These are phyloP conservation scores for Phialophora tarda DNA, from an alignment of 2,329 filamentous ascomycete genomes.

Conservation along the genomic window DNA sequence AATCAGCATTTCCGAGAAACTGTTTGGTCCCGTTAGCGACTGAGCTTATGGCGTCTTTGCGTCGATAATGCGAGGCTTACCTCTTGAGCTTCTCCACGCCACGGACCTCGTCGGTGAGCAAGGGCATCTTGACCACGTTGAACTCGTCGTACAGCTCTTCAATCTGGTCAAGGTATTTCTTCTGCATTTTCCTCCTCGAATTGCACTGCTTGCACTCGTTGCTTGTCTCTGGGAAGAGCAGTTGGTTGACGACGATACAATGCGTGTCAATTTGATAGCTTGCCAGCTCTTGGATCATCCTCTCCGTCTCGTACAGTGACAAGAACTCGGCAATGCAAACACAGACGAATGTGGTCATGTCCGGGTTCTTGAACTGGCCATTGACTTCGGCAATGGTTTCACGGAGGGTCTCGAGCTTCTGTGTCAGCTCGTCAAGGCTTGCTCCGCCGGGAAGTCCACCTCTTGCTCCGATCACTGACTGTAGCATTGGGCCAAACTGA, in stretches of 20 bases:
- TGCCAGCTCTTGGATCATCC: constrained; percentile 98
- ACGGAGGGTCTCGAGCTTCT: constrained; percentile 91
- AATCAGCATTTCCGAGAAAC: constrained; percentile 58
- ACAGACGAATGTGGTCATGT: constrained; percentile 95
- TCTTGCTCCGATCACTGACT: constrained; percentile 81
- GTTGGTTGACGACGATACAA: constrained; percentile 96
- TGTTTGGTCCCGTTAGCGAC: constrained; percentile 34
- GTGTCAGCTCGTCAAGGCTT: constrained; percentile 86
- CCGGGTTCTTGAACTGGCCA: constrained; percentile 95
- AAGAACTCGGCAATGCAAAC: constrained; percentile 98
- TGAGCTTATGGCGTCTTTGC: constrained; percentile 4
- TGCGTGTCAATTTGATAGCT: constrained; percentile 95
- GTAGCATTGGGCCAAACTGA: constrained; percentile 95
- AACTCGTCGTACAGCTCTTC: constrained; percentile 99
- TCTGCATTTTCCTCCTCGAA: constrained; percentile 95
- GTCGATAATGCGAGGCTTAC: constrained; percentile 50
- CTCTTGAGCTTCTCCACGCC: constrained; percentile 92
- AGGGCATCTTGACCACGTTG: constrained; percentile 97
- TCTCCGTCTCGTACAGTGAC: constrained; percentile 95
- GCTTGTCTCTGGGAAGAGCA: constrained; percentile 85
- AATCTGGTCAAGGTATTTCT: constrained; percentile 98
- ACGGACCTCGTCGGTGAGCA: constrained; percentile 92
- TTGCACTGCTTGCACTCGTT: constrained; percentile 95
- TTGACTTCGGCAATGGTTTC: constrained; percentile 96
- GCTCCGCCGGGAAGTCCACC: constrained; percentile 87